These are phyloP conservation scores for Trametopsis cervina DNA, from an alignment of 768 basidiomycete species.

Conservation along the genomic window DNA sequence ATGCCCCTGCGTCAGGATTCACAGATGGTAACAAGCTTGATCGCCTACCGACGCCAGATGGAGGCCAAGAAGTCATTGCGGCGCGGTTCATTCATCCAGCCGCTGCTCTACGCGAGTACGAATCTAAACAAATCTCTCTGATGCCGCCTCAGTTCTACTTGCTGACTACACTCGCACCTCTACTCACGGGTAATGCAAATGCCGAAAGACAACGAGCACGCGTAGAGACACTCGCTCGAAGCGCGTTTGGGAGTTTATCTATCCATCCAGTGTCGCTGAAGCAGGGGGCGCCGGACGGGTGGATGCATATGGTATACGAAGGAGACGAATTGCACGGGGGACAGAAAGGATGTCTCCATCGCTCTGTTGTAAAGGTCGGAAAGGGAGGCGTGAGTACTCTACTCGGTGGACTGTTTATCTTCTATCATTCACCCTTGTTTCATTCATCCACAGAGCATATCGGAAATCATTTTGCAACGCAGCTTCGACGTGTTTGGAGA, in stretches of 20 bases:
- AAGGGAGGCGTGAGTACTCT: slow-evolving; percentile 50
- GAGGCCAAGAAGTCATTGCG: slow-evolving; percentile 61
- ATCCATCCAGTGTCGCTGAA: slow-evolving; percentile 31
- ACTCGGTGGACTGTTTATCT: too few species aligned
- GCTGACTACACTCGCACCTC: slow-evolving; percentile 48
- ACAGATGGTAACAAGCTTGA: slow-evolving; percentile 50
- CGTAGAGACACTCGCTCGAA: slow-evolving; percentile 40
- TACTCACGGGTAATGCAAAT: slow-evolving; percentile 37
- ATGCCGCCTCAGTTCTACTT: slow-evolving; percentile 78
- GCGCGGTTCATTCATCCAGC: slow-evolving; percentile 58
- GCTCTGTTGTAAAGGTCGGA: slow-evolving; percentile 41
- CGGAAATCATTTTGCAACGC: slow-evolving; percentile 45
- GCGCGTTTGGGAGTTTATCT: slow-evolving; percentile 56
- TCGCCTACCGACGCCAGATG: slow-evolving; percentile 59
- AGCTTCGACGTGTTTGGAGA: slow-evolving; percentile 65
- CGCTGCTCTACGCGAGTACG: slow-evolving; percentile 46
- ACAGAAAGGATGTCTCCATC: slow-evolving; percentile 50
- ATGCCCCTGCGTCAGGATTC: slow-evolving; percentile 38
- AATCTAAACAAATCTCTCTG: slow-evolving; percentile 42
- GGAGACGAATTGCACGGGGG: slow-evolving; percentile 67
- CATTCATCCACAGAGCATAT: too few species aligned
- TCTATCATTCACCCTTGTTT: too few species aligned
- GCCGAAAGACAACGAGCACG: slow-evolving; percentile 39
- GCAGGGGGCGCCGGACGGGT: slow-evolving; percentile 35
- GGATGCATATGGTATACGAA: slow-evolving; percentile 52